Conservation (phyloP, 768 basidiomycete genomes). For the Mycena filopes region DNA sequence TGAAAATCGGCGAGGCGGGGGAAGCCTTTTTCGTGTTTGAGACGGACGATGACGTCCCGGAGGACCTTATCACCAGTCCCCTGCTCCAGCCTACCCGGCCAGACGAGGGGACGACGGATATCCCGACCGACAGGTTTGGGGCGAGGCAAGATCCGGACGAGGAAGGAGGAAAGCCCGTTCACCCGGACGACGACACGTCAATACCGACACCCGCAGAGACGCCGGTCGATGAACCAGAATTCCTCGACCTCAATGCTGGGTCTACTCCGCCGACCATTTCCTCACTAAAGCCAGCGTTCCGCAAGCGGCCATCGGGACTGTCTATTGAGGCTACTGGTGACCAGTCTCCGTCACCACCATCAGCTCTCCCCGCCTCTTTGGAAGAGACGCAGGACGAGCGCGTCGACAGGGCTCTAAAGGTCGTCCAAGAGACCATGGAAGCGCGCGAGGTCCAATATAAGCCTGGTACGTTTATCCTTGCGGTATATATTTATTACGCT, state of each 20-base stretch:
- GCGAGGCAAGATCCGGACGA: slow-evolving; percentile 47
- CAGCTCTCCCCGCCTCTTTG: slow-evolving; percentile 31
- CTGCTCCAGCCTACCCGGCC: slow-evolving; percentile 75
- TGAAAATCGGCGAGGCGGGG: slow-evolving; percentile 99
- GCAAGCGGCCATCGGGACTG: slow-evolving; percentile 26
- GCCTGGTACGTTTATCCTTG: slow-evolving; percentile 53
- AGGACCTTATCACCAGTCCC: slow-evolving; percentile 93
- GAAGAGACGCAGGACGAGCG: slow-evolving; percentile 50
- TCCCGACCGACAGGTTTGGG: slow-evolving; percentile 53
- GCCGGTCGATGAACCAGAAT: slow-evolving; percentile 72
- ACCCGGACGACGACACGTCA: slow-evolving; percentile 26
- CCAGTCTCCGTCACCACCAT: slow-evolving; percentile 6
- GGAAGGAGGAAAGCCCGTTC: slow-evolving; percentile 36
- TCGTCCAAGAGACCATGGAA: slow-evolving; percentile 52
- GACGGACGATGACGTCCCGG: slow-evolving; percentile 94
- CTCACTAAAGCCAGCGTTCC: slow-evolving; percentile 14
- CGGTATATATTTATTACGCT: not conserved
- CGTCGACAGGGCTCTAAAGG: slow-evolving; percentile 63
- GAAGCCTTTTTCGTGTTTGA: slow-evolving; percentile 99
- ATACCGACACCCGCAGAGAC: slow-evolving; percentile 35
- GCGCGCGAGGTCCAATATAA: slow-evolving; percentile 72
- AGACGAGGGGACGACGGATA: slow-evolving; percentile 43
- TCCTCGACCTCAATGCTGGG: slow-evolving; percentile 81
- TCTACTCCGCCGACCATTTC: slow-evolving; percentile 22
- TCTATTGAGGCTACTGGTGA: slow-evolving; percentile 14